Base-by-base conservation (phyloP, 2,329 filamentous ascomycete species). In the Phoma sp. region DNA sequence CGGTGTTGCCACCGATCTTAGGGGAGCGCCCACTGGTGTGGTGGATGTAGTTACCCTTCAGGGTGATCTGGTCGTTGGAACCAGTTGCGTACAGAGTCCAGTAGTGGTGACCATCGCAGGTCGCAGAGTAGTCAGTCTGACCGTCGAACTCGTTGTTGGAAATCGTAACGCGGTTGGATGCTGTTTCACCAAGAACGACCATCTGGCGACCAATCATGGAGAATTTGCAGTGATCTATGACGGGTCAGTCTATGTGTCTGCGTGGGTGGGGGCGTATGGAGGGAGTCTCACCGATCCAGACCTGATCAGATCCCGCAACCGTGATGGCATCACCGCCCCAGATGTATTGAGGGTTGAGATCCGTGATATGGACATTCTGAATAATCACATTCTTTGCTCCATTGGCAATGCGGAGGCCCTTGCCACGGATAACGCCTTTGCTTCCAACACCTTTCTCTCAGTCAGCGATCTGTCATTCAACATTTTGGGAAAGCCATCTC, bases 251-350 rank as follows among this genome's bases (percentile, higher is more conserved):
- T 7, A 3, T 29, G 3, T 7, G 6, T 13, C 4, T n/a, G 9
- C 32, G 10, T 33, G 7, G 10, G 3, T 5, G 10, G 4, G 18
- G 9, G 5, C 13, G 4, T 33, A 33, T 33, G 4, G 32, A 33
- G 32, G 7, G 6, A 8, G 10, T 9, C 32, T n/a, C 6, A 33
- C 32, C 73, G 38, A 75, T 73, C 72, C 72, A 75, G 50, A 75
- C 57, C 13, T 62, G 56, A 27, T 69, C 65, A 18, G 60, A 61
- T 13, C 67, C 70, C 22, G 67, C 67, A 6, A 76, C 43, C 8
- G 68, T 71, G 47, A 76, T 72, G 10, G 68, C 73, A 57, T 75
- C 73, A 22, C 73, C 73, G 14, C 73, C 73, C 73, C 72, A 76
- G 37, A 75, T 69, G 46, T 74, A 75, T 29, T 75, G 57, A 0